Conservation (phyloP, 495 filamentous ascomycete species). For the Tuber microsphaerosporum region DNA sequence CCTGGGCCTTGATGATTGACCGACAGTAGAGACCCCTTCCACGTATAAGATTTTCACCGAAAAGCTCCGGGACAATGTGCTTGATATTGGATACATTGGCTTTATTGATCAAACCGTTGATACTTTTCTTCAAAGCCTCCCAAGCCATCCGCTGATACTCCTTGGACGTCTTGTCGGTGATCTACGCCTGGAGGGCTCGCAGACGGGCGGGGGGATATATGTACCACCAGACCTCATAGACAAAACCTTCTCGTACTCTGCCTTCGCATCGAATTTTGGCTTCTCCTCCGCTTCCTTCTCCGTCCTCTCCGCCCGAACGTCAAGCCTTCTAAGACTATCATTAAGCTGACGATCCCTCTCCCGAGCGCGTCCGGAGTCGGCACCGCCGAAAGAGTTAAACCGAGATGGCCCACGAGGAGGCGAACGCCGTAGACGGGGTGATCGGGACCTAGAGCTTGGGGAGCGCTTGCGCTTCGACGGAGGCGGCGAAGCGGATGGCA, state of each 20-base stretch:
- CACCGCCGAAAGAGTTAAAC: conserved; percentile 46
- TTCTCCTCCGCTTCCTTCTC: conserved; percentile 69
- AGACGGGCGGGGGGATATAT: conserved; percentile 91
- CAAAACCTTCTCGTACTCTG: conserved; percentile 83
- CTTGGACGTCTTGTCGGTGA: conserved; percentile 90
- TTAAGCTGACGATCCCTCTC: conserved; percentile 59
- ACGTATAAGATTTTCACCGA: conserved; percentile 85
- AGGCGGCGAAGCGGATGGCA: conserved; percentile 59
- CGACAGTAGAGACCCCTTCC: conserved; percentile 89
- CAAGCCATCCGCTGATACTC: conserved; percentile 99
- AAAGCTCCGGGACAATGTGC: conserved; percentile 88
- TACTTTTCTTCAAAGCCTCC: conserved; percentile 97
- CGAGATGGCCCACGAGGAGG: conserved; percentile 47
- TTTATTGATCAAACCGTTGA: conserved; percentile 98
- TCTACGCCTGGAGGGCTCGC: conserved; percentile 85
- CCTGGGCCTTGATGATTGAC: conserved; percentile 94
- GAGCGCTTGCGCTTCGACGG: conserved; percentile 51
- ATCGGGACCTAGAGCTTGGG: conserved; percentile 58
- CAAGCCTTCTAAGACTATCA: conserved; percentile 53
- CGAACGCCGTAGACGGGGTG: conserved; percentile 56
- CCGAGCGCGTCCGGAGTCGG: conserved; percentile 53
- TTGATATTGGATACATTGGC: conserved; percentile 97
- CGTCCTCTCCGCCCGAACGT: conserved; percentile 37
- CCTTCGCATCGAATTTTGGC: conserved; percentile 64
- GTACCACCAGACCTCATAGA: conserved; percentile 88